Base-by-base conservation (phyloP, 2,329 filamentous ascomycete genomes). In the Orbilia brochopaga region DNA sequence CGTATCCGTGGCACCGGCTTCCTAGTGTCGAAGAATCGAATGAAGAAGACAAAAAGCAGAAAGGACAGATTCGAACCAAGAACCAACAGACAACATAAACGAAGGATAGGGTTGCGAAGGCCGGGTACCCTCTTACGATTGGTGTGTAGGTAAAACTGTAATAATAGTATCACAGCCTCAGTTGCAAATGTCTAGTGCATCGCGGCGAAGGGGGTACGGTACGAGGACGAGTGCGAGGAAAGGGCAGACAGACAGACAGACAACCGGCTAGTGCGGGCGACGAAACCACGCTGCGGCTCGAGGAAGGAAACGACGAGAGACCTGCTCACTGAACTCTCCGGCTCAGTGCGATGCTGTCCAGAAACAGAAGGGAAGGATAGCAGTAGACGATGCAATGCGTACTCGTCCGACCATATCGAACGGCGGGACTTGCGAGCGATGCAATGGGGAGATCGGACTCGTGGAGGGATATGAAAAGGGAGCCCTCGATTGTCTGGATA, bases 81-180 rank as follows among this genome's bases (percentile, higher is more conserved):
- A 51, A 11, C 44, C 44, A 19, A 61, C 40, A 30, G 67, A 53
- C 50, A 72, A 65, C 54, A 56, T 52, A 40, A 53, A 60, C 30
- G n/a, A 60, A 61, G 30, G n/a, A n/a, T 17, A 30, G 44, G 48
- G 24, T 23, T 10, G 35, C 35, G 30, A 27, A 24, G 23, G 27
- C 21, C 59, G 64, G 66, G 59, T 63, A 55, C 58, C 24, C 40
- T 32, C 30, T 15, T 27, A 21, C 30, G 27, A 55, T 40, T 65
- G 42, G 42, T 30, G 21, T n/a, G n/a, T n/a, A n/a, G n/a, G n/a
- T 48, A 40, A 19, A 59, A 55, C 19, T 50, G 54, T 55, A 70
- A 64, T 48, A 70, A 63, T 72, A 72, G 67, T 72, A 57, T 65
- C 67, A 51, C 57, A 61, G 40, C 37, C 55, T 27, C 55, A 5